Evolutionary conservation across 257 asterid species (phyloP).

Genomic region (Plectranthus barbatus): DNA sequence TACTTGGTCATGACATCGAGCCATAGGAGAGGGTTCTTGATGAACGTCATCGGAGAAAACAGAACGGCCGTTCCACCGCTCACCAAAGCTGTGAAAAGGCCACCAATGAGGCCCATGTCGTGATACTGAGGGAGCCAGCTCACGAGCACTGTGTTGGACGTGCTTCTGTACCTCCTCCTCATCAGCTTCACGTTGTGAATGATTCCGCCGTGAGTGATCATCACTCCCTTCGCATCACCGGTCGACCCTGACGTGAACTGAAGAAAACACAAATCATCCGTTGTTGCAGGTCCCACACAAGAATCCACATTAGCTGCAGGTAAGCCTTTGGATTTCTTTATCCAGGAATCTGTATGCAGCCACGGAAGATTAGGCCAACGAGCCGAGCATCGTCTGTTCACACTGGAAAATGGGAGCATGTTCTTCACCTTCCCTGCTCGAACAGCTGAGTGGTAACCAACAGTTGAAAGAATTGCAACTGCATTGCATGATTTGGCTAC

Average conservation of each 20-base stretch:
- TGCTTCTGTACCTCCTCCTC: constrained; percentile 61
- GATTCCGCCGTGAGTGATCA: constrained; percentile 74
- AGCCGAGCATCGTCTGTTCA: constrained; percentile 31
- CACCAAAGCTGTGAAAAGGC: constrained; percentile 67
- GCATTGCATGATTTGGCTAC: constrained; percentile 61
- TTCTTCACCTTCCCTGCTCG: constrained; percentile 66
- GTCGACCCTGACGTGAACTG: constrained; percentile 88
- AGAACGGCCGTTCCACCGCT: constrained; percentile 63
- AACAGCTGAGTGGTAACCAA: constrained; percentile 68
- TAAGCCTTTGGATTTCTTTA: constrained; percentile 33
- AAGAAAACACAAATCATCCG: constrained; percentile 54
- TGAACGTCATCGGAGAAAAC: constrained; percentile 78
- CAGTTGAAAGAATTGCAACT: constrained; percentile 62
- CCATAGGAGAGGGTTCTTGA: constrained; percentile 76
- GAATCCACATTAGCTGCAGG: background rate
- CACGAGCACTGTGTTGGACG: constrained; percentile 65
- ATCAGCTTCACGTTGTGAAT: constrained; percentile 71
- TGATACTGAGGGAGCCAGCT: constrained; percentile 93
- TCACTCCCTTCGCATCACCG: constrained; percentile 83
- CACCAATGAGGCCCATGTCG: constrained; percentile 87
- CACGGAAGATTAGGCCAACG: constrained; percentile 86
- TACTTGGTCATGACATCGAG: constrained; percentile 54
- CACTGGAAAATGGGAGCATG: constrained; percentile 29
- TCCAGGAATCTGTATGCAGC: constrained; percentile 75
- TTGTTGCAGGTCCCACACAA: constrained; percentile 19